Conservation (phyloP, 1,139 yeast species). For the Yamadazyma dendronema region DNA sequence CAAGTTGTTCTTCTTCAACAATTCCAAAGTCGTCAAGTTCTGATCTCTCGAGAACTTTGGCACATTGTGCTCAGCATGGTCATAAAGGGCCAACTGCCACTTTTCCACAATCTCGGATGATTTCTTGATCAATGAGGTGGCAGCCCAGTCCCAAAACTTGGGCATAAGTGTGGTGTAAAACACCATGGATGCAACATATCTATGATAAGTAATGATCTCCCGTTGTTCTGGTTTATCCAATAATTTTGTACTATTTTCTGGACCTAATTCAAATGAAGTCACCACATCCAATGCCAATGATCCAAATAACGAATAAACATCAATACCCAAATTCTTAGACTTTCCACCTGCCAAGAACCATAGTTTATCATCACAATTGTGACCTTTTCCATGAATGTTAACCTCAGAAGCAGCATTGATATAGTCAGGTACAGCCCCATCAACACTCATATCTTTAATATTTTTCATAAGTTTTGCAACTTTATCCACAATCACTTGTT, state of each 20-base stretch:
- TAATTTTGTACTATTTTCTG: constrained; percentile 41
- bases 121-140: constrained; percentile 34
- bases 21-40: constrained; percentile 33
- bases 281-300: constrained; percentile 74
- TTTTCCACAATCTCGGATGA: constrained; percentile 42
- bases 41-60: constrained; percentile 20
- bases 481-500: constrained; percentile 25
- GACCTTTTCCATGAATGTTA: constrained; percentile 40
- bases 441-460: constrained; percentile 29
- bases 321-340: constrained; percentile 37
- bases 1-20: constrained; percentile 33
- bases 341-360: constrained; percentile 31
- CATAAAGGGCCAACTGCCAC: constrained; percentile 52
- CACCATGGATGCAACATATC: constrained; percentile 61
- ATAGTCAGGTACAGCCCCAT: constrained; percentile 32
- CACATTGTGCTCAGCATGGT: constrained; percentile 32
- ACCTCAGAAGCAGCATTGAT: constrained; percentile 30
- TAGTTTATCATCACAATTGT: constrained; percentile 17
- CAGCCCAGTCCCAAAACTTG: constrained; percentile 49
- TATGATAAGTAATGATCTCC: constrained; percentile 45
- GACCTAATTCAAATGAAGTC: constrained; percentile 60
- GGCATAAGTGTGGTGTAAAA: constrained; percentile 72
- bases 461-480: constrained; percentile 25
- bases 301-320: constrained; percentile 61
- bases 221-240: constrained; percentile 37